Evolutionary conservation across 352 stramenopile species (phyloP).

Genomic region (Pythium graminicola): DNA sequence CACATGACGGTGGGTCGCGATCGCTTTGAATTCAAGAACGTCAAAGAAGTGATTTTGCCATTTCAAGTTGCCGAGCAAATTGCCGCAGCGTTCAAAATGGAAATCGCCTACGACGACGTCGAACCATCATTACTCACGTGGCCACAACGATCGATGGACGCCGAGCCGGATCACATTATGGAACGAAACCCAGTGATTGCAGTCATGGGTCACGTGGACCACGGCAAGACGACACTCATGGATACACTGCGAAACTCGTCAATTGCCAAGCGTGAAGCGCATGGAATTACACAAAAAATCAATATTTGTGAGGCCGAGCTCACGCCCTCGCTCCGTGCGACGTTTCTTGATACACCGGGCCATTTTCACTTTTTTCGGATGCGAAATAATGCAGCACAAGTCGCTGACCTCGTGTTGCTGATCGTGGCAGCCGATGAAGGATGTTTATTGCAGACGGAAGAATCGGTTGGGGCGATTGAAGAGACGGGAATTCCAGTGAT

Average conservation of each 20-base stretch:
- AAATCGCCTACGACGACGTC: constrained; percentile 52
- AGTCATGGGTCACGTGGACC: constrained; percentile 99
- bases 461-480: constrained; percentile 92
- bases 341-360: constrained; percentile 99
- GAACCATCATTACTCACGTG: constrained; percentile 40
- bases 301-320: constrained; percentile 96
- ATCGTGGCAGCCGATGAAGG: constrained; percentile 98
- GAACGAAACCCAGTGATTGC: constrained; percentile 92
- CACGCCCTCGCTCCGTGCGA: constrained; percentile 73
- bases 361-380: constrained; percentile 98
- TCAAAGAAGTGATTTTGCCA: constrained; percentile 71
- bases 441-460: constrained; percentile 96
- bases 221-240: constrained; percentile 99
- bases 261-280: constrained; percentile 93
- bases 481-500: constrained; percentile 96
- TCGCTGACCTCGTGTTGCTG: constrained; percentile 97
- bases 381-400: constrained; percentile 92
- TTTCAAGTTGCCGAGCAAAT: constrained; percentile 56
- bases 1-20: constrained; percentile 41
- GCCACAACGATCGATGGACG: constrained; percentile 11
- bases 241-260: constrained; percentile 90
- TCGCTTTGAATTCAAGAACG: constrained; percentile 60
- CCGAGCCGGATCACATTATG: constrained; percentile 30
- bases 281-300: constrained; percentile 99
- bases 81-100: constrained; percentile 33